phyloP scores from a whole-genome alignment of 352 stramenopile genomes.

The Pythium aphanidermatum region DNA sequence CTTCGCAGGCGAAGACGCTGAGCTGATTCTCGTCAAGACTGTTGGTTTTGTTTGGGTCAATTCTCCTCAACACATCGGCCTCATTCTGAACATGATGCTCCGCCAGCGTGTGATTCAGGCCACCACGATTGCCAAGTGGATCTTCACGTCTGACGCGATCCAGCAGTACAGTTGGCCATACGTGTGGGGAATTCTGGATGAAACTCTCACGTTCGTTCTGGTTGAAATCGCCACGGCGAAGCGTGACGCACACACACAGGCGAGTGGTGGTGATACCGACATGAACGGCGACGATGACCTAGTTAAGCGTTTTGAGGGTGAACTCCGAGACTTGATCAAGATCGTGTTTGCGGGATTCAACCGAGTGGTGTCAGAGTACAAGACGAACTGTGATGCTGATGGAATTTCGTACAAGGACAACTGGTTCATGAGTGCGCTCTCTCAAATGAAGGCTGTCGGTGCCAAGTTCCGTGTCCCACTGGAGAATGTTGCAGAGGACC shows the following conservation, averaged over 20 bases:
- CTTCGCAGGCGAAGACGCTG: slow-evolving; percentile 37
- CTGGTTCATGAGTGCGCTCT: slow-evolving; percentile 68
- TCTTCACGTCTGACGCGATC: slow-evolving; percentile 72
- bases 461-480: slow-evolving; percentile 49
- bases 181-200: slow-evolving; percentile 76
- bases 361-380: slow-evolving; percentile 68
- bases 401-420: slow-evolving; percentile 70
- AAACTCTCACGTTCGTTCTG: slow-evolving; percentile 57
- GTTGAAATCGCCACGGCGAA: slow-evolving; percentile 30
- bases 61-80: slow-evolving; percentile 74
- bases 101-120: slow-evolving; percentile 56
- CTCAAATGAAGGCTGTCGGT: slow-evolving; percentile 67
- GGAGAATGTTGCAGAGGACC: slow-evolving; percentile 41
- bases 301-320: slow-evolving; percentile 33
- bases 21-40: slow-evolving; percentile 61
- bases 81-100: slow-evolving; percentile 80
- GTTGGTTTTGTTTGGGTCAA: slow-evolving; percentile 73
- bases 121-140: slow-evolving; percentile 71
- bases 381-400: slow-evolving; percentile 68
- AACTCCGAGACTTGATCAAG: slow-evolving; percentile 46
- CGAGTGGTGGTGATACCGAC: slow-evolving; percentile 31
- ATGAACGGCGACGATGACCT: slow-evolving; percentile 38
- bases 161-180: slow-evolving; percentile 89
- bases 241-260: slow-evolving; percentile 22
- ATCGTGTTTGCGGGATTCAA: slow-evolving; percentile 66